Conservation (phyloP, 441 rosid species). For the Kokia cookei region DNA sequence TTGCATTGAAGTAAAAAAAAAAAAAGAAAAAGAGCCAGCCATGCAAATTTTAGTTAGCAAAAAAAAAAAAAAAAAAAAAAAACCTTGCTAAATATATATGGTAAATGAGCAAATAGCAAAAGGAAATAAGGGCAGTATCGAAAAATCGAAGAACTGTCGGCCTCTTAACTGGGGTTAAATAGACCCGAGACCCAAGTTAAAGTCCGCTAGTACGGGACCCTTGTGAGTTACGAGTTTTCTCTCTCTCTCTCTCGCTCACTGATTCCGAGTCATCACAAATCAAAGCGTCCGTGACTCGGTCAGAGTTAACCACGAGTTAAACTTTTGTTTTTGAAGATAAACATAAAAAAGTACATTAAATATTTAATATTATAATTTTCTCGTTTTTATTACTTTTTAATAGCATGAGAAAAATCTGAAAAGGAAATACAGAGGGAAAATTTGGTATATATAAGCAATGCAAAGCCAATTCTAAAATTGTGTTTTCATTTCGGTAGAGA, state of each 20-base stretch:
- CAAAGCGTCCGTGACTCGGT: constrained; percentile 81
- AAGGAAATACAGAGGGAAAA: constrained; percentile 2
- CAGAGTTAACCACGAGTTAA: constrained; percentile 31
- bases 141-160: constrained; percentile 47
- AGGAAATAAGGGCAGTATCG: constrained; percentile 12
- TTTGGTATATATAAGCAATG: constrained; percentile 18
- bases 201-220: constrained; percentile 25
- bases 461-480: constrained; percentile 12
- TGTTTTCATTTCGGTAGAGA: constrained; percentile 9
- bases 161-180: constrained; percentile 43
- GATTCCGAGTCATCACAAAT: not conserved
- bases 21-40: not conserved
- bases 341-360: constrained; percentile 3
- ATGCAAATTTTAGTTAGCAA: not conserved
- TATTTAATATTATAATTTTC: constrained; percentile 7
- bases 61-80: not conserved
- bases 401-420: constrained; percentile 5
- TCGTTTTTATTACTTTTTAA: not conserved
- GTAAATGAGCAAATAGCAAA: not conserved
- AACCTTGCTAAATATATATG: not conserved
- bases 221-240: constrained; percentile 16
- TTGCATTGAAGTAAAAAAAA: not conserved
- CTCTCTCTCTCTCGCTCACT: not conserved
- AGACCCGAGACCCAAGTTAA: constrained; percentile 39
- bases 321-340: not conserved